phyloP scores from a whole-genome alignment of 176 grass and related monocot genomes.

The Zea luxurians region DNA sequence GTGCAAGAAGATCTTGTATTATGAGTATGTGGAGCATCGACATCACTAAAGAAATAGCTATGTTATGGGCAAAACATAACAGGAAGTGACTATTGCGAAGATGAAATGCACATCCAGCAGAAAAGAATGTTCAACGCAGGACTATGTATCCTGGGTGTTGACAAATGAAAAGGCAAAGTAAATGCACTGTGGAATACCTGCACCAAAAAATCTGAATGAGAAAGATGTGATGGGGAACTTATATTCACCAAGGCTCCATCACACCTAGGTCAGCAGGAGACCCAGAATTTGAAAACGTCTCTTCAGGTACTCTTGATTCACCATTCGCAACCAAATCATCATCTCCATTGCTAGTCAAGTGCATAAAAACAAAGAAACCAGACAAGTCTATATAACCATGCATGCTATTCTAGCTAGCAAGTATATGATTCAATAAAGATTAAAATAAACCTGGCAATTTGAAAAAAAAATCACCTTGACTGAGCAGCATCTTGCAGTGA shows the following conservation, averaged over 20 bases:
- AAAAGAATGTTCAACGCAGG: not conserved
- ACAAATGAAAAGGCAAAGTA: no score
- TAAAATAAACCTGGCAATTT: not conserved
- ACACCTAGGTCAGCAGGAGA: no score
- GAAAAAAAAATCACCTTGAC: slow-evolving; percentile 48
- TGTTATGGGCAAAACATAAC: not conserved
- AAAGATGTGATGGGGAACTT: not conserved
- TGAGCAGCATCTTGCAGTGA: slow-evolving; percentile 49
- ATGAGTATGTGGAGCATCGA: not conserved
- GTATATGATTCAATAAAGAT: not conserved
- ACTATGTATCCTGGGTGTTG: no score
- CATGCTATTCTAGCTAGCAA: slow-evolving; percentile 20
- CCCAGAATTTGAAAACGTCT: slow-evolving; percentile 4
- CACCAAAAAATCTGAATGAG: not conserved
- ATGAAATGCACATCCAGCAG: not conserved
- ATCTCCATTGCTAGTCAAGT: slow-evolving; percentile 40
- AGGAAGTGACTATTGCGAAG: not conserved
- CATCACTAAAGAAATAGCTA: not conserved
- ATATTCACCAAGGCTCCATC: not conserved
- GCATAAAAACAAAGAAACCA: slow-evolving; percentile 14
- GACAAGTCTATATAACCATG: not conserved
- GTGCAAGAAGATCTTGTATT: not conserved
- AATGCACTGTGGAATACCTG: no score
- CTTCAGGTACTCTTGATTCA: slow-evolving; percentile 30
- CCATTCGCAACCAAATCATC: slow-evolving; percentile 25